Evolutionary conservation across 2,329 filamentous ascomycete genomes (phyloP).

Genomic region (Davidsoniella australis): DNA sequence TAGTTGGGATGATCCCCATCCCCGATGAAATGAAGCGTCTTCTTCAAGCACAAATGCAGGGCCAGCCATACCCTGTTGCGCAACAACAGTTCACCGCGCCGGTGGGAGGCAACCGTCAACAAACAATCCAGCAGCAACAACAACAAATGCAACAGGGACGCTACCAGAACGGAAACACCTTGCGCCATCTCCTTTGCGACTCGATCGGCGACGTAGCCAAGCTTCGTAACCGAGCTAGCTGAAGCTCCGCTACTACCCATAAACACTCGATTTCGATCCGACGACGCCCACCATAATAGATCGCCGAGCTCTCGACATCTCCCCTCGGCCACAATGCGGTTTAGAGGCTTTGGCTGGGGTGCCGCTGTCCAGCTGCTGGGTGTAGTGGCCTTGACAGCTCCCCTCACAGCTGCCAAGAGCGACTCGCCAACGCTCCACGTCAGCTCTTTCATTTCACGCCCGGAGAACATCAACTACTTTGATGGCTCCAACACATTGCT

Average conservation of each 20-base stretch:
- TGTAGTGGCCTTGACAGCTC: neutral
- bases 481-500: conserved; percentile 72
- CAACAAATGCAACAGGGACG: conserved; percentile 27
- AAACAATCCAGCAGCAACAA: conserved; percentile 29
- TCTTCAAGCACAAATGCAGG: conserved; percentile 37
- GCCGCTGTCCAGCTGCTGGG: conserved; percentile 9
- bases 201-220: too few species aligned
- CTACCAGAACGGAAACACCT: conserved; percentile 33
- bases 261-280: neutral
- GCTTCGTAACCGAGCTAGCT: too few species aligned
- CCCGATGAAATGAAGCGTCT: conserved; percentile 49
- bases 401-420: conserved; percentile 27
- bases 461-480: conserved; percentile 69
- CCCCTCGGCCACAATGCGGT: conserved; percentile 5
- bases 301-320: neutral
- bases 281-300: neutral
- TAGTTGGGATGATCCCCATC: conserved; percentile 45
- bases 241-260: neutral
- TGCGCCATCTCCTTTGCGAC: too few species aligned
- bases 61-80: conserved; percentile 34
- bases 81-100: conserved; percentile 32
- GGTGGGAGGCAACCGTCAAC: conserved; percentile 30
- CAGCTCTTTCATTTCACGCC: conserved; percentile 48
- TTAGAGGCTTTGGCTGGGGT: conserved; percentile 9
- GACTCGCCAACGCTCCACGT: conserved; percentile 48